phyloP scores from a whole-genome alignment of 2,329 filamentous ascomycete species.

The Colletotrichum sp. region DNA sequence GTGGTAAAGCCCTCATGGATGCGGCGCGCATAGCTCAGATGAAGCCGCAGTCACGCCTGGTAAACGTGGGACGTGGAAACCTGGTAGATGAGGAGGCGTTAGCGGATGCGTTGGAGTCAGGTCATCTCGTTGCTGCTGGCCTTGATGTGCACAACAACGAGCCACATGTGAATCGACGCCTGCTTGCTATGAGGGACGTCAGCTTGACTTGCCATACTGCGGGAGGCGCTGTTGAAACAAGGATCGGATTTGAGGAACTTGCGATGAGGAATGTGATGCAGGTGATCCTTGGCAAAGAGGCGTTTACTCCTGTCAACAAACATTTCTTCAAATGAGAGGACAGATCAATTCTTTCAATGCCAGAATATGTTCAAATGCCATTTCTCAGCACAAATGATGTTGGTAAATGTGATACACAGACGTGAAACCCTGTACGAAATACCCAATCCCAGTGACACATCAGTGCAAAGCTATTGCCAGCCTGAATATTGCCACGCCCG shows the following conservation, averaged over 20 bases:
- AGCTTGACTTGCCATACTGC: slow-evolving; percentile 60
- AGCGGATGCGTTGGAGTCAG: slow-evolving; percentile 19
- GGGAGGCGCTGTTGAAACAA: slow-evolving; percentile 59
- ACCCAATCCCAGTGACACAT: not conserved
- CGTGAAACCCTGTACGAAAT: not conserved
- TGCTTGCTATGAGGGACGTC: slow-evolving; percentile 35
- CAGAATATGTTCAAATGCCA: not conserved
- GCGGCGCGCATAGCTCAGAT: slow-evolving; percentile 47
- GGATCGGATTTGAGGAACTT: slow-evolving; percentile 57
- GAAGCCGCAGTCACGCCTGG: slow-evolving; percentile 54
- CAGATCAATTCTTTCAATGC: not conserved
- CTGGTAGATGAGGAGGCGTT: slow-evolving; percentile 21
- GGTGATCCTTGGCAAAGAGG: slow-evolving; percentile 46
- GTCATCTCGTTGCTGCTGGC: slow-evolving; percentile 14
- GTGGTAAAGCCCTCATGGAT: slow-evolving; percentile 42
- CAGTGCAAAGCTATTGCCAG: not conserved
- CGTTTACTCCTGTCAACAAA: slow-evolving; percentile 58
- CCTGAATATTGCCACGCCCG: not conserved
- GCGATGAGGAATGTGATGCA: slow-evolving; percentile 59
- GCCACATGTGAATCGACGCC: slow-evolving; percentile 44
- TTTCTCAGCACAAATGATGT: not conserved
- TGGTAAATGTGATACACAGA: not conserved
- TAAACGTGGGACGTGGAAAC: slow-evolving; percentile 56
- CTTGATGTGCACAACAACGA: slow-evolving; percentile 46
- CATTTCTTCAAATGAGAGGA: slow-evolving; percentile 41